Evolutionary conservation across 371 early-diverging fungal genomes (phyloP).

Genomic region (Actinomortierella wolfii): DNA sequence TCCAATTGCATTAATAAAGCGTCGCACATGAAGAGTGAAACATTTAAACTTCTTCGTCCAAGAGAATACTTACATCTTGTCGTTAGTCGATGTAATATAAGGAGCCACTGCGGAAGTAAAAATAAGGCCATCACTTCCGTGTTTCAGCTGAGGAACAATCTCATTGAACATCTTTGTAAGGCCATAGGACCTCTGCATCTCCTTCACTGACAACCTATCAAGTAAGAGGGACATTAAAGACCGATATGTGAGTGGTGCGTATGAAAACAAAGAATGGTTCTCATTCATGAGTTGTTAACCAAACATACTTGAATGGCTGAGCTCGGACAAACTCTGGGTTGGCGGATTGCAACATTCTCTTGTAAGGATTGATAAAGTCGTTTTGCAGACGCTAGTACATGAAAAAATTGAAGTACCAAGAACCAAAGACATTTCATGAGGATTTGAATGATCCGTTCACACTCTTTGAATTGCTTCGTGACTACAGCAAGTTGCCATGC

Average conservation of each 20-base stretch:
- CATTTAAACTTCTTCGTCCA: not conserved
- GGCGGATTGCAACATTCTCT: constrained; percentile 50
- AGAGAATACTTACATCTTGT: constrained; percentile 69
- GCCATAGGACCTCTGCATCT: constrained; percentile 74
- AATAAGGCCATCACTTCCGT: constrained; percentile 96
- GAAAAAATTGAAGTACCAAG: not conserved
- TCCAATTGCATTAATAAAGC: too few relatives aligned
- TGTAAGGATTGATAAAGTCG: constrained; percentile 74
- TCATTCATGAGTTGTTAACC: not conserved
- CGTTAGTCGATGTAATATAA: constrained; percentile 86
- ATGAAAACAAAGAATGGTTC: not conserved
- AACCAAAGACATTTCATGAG: too few relatives aligned
- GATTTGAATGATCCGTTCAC: not conserved
- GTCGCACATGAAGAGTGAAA: not conserved
- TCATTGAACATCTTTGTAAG: constrained; percentile 64
- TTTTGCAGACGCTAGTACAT: constrained; percentile 60
- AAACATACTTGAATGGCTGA: constrained; percentile 70
- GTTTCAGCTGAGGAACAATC: constrained; percentile 79
- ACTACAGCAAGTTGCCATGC: too few relatives aligned
- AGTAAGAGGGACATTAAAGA: not conserved
- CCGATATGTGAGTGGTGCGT: not conserved
- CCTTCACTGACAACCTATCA: constrained; percentile 67
- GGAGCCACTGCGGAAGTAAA: constrained; percentile 91
- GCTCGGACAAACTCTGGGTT: constrained; percentile 46
- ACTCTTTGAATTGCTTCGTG: too few relatives aligned